These are phyloP conservation scores for Blepharisma japonicum DNA, from an alignment of 73 alveolate species.

Conservation along the genomic window DNA sequence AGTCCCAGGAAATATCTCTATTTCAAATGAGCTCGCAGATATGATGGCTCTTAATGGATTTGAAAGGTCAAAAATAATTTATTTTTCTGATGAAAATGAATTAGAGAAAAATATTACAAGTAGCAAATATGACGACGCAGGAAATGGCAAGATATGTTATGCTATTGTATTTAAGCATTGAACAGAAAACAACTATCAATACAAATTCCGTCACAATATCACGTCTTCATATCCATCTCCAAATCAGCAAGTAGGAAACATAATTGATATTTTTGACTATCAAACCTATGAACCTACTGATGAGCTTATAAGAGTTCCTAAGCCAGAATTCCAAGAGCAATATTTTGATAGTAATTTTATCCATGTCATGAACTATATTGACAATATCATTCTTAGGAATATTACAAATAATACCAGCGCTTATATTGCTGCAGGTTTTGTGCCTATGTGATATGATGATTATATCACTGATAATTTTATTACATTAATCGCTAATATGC, in stretches of 20 bases:
- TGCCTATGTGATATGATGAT: conserved; percentile 34
- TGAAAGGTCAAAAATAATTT: not conserved
- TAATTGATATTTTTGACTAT: too few relatives aligned
- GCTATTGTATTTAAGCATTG: conserved; percentile 42
- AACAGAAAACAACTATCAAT: too few relatives aligned
- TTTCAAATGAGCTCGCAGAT: conserved; percentile 69
- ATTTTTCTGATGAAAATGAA: not conserved
- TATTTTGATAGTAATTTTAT: too few relatives aligned
- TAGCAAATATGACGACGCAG: not conserved
- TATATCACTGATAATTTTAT: conserved; percentile 33
- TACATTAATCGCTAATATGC: conserved; percentile 15
- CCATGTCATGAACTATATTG: too few relatives aligned
- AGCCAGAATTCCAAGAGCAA: too few relatives aligned
- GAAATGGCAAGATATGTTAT: conserved; percentile 45
- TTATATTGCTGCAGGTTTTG: conserved; percentile 24
- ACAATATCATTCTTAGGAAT: not conserved
- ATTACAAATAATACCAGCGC: conserved; percentile 16
- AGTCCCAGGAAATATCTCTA: conserved; percentile 67
- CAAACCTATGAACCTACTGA: too few relatives aligned
- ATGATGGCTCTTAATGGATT: conserved; percentile 39
- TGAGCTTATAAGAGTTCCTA: too few relatives aligned
- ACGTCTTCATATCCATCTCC: too few relatives aligned
- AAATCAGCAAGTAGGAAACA: too few relatives aligned
- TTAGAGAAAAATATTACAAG: conserved; percentile 7
- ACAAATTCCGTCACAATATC: too few relatives aligned